phyloP scores from a whole-genome alignment of 2,329 filamentous ascomycete species.

The Penicillium sp. region DNA sequence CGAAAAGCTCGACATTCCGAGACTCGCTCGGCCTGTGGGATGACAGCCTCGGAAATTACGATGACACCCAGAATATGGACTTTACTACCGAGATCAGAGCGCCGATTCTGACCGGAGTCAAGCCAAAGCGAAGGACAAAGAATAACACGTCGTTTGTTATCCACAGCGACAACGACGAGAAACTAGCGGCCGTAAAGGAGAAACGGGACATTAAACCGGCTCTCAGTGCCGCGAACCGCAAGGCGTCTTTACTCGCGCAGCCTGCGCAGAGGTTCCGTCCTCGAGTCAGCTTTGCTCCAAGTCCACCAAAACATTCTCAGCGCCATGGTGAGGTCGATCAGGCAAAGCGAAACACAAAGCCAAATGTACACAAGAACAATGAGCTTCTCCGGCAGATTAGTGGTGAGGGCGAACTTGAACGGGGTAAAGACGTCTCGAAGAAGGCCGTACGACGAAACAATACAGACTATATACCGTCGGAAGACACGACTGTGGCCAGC shows the following conservation, averaged over 20 bases:
- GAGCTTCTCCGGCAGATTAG: conserved; percentile 24
- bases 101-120: conserved; percentile 35
- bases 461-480: conserved; percentile 49
- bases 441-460: conserved; percentile 40
- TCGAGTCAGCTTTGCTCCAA: conserved; percentile 34
- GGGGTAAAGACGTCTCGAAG: conserved; percentile 30
- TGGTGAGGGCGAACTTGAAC: conserved; percentile 6
- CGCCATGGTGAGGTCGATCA: conserved; percentile 14
- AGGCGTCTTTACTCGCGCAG: conserved; percentile 44
- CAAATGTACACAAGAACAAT: conserved; percentile 23
- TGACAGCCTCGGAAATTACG: conserved; percentile 30
- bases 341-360: conserved; percentile 14
- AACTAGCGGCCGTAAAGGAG: conserved; percentile 18
- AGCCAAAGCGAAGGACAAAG: conserved; percentile 35
- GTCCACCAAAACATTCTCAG: conserved; percentile 23
- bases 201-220: conserved; percentile 27
- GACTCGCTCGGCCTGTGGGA: conserved; percentile 31
- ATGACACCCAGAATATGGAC: conserved; percentile 46
- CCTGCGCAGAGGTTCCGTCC: conserved; percentile 47
- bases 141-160: conserved; percentile 41
- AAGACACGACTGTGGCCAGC: conserved; percentile 48
- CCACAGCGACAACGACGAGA: conserved; percentile 41
- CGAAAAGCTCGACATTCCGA: conserved; percentile 25
- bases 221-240: conserved; percentile 25
- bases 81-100: conserved; percentile 46